These are phyloP conservation scores for Gossypium schwendimanii DNA, from an alignment of 441 rosid genomes.

Conservation along the genomic window DNA sequence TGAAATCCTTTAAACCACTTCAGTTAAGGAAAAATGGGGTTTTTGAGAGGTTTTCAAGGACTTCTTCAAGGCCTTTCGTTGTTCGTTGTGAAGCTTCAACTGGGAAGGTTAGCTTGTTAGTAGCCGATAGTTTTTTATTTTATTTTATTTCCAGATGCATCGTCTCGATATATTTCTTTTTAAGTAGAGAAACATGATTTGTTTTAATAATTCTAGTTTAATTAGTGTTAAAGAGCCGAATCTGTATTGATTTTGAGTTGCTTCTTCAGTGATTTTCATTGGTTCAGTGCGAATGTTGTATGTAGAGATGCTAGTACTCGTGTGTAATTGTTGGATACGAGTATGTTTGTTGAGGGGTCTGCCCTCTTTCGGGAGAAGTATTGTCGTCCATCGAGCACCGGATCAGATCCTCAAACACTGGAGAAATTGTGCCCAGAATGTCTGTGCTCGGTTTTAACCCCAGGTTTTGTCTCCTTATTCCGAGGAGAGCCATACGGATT, in stretches of 20 bases:
- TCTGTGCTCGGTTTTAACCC: too few species aligned
- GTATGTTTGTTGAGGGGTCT: too few species aligned
- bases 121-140: background rate
- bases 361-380: too few species aligned
- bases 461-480: too few species aligned
- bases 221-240: background rate
- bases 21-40: slow-evolving; percentile 23
- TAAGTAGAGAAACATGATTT: background rate
- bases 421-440: too few species aligned
- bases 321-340: too few species aligned
- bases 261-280: too few species aligned
- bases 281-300: background rate
- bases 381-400: too few species aligned
- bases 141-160: background rate
- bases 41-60: slow-evolving; percentile 18
- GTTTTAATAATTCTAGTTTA: background rate
- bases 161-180: background rate
- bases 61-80: slow-evolving; percentile 32
- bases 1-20: slow-evolving; percentile 25
- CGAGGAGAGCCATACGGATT: too few species aligned
- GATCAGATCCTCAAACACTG: too few species aligned
- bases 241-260: background rate
- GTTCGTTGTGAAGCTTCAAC: slow-evolving; percentile 60
- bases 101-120: slow-evolving; percentile 50
- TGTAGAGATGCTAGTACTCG: too few species aligned